These are phyloP conservation scores for Fusarium udum DNA, from an alignment of 2,329 filamentous ascomycete genomes.

Conservation along the genomic window DNA sequence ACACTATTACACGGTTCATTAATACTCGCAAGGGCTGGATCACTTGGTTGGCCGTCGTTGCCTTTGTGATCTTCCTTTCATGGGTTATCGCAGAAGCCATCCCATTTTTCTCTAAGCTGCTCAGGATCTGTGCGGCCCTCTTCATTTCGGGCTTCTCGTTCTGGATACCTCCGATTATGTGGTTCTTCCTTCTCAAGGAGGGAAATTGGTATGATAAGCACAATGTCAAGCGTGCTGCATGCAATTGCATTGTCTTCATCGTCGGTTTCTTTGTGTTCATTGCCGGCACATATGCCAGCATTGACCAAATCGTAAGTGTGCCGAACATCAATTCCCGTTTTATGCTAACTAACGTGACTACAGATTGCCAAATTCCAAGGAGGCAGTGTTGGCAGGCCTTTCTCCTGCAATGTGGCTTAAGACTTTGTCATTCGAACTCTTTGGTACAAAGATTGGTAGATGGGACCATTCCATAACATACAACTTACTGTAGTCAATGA, in stretches of 20 bases:
- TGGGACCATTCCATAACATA: not conserved
- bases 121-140: constrained; percentile 61
- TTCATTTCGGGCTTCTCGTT: constrained; percentile 58
- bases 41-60: constrained; percentile 68
- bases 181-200: constrained; percentile 51
- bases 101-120: constrained; percentile 74
- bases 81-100: constrained; percentile 78
- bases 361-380: constrained; percentile 36
- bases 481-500: not conserved
- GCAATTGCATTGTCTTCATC: constrained; percentile 40
- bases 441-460: not conserved
- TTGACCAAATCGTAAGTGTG: constrained; percentile 43
- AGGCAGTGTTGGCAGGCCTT: constrained; percentile 38
- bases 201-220: constrained; percentile 41
- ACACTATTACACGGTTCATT: constrained; percentile 55
- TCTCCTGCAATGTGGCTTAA: constrained; percentile 31
- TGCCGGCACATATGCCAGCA: constrained; percentile 45
- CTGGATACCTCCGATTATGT: constrained; percentile 54
- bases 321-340: no score
- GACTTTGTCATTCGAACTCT: no score
- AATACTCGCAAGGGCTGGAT: constrained; percentile 58
- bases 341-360: not conserved
- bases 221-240: constrained; percentile 38
- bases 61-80: constrained; percentile 67
- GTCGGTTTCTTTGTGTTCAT: constrained; percentile 45